A percentile compares a stretch with the other conserved stretches of the same genome.
Evolutionary conservation across 202 grass and related monocot species (phyloP).

Genomic region (Brachypodium distachyon): DNA sequence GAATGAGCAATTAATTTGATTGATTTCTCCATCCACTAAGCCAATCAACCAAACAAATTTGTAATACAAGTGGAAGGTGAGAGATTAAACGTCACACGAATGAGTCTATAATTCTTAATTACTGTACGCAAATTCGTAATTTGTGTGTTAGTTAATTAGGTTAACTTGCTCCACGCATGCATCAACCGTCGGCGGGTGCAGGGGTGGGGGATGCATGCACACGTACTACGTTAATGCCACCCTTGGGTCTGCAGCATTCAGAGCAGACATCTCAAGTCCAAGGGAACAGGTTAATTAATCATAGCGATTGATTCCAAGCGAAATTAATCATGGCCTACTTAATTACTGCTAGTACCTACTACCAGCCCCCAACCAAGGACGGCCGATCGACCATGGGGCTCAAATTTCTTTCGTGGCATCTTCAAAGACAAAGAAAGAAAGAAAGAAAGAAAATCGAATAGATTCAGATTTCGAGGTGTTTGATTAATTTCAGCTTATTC

Average conservation of each 20-base stretch:
- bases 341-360: background rate
- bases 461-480: background rate
- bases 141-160: background rate
- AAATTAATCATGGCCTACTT: background rate
- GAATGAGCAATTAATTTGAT: no score
- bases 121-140: no score
- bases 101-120: no score
- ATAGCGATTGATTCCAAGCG: background rate
- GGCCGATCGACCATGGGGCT: background rate
- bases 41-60: no score
- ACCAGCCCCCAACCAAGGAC: background rate
- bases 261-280: background rate
- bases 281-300: slow-evolving; percentile 1
- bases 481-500: background rate
- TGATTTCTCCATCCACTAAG: no score
- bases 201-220: no score
- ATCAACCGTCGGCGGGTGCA: no score
- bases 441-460: background rate
- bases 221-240: no score
- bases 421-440: no score
- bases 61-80: no score
- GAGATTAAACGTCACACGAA: no score
- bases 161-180: no score
- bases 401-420: background rate
- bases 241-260: slow-evolving; percentile 7